phyloP scores from a whole-genome alignment of 116 monocot genomes.

The Dioscorea cayenensis region DNA sequence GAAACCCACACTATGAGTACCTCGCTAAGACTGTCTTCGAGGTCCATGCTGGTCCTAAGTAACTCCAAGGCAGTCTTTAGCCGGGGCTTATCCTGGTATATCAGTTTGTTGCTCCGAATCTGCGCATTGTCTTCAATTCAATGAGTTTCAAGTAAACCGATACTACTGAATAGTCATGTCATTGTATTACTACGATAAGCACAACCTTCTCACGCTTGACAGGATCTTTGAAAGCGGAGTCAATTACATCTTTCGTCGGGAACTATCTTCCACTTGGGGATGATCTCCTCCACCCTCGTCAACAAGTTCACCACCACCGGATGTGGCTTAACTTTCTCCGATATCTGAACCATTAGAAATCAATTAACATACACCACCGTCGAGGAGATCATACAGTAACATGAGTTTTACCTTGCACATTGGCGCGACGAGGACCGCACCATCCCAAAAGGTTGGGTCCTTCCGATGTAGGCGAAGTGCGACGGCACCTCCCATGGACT shows the following conservation, averaged over 20 bases:
- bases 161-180: too few relatives aligned
- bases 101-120: constrained; percentile 78
- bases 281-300: constrained; percentile 71
- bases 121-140: constrained; percentile 5
- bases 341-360: constrained; percentile 46
- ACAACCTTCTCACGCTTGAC: constrained; percentile 65
- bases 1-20: not conserved
- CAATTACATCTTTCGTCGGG: constrained; percentile 90
- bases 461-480: constrained; percentile 69
- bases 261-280: constrained; percentile 97
- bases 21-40: constrained; percentile 53
- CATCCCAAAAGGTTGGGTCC: constrained; percentile 82
- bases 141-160: not conserved
- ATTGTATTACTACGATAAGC: too few relatives aligned
- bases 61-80: constrained; percentile 92
- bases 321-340: constrained; percentile 93
- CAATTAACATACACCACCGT: not conserved
- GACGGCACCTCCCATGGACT: constrained; percentile 97
- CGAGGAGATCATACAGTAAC: too few relatives aligned
- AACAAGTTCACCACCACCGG: constrained; percentile 71
- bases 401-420: constrained; percentile 80
- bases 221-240: constrained; percentile 88
- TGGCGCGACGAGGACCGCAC: constrained; percentile 86
- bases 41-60: constrained; percentile 69
- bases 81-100: constrained; percentile 92